phyloP scores from a whole-genome alignment of 2,329 filamentous ascomycete genomes.

The Alternaria postmessia region DNA sequence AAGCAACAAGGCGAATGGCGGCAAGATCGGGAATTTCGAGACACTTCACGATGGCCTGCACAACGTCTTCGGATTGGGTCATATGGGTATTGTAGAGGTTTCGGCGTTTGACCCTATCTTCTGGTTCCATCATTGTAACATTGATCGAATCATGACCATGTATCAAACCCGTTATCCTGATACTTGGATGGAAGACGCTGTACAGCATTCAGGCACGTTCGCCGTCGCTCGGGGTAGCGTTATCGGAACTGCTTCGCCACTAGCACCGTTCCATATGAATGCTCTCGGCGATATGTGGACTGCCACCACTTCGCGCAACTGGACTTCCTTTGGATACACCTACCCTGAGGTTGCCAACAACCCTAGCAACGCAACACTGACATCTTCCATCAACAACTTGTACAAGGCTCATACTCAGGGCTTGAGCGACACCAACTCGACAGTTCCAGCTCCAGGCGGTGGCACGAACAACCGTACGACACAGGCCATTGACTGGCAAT shows the following conservation, averaged over 20 bases:
- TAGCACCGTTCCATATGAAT: conserved; percentile 46
- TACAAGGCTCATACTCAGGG: conserved; percentile 39
- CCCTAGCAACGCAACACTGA: conserved; percentile 40
- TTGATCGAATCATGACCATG: conserved; percentile 39
- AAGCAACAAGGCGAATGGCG: conserved; percentile 43
- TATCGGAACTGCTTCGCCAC: conserved; percentile 30
- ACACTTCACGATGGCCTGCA: conserved; percentile 45
- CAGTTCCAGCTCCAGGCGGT: conserved; percentile 9
- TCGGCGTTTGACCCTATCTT: conserved; percentile 46
- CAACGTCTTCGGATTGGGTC: conserved; percentile 53
- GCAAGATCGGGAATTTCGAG: conserved; percentile 43
- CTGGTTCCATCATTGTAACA: conserved; percentile 45
- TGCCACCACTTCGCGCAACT: conserved; percentile 34
- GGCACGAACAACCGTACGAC: conserved; percentile 16
- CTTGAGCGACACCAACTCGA: conserved; percentile 31
- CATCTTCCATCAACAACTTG: conserved; percentile 35
- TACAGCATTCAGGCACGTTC: conserved; percentile 36
- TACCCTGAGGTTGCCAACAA: conserved; percentile 41
- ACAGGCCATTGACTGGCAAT: conserved; percentile 40
- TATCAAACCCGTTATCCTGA: conserved; percentile 42
- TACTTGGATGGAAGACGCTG: conserved; percentile 40
- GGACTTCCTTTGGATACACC: conserved; percentile 46
- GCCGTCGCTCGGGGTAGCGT: conserved; percentile 28
- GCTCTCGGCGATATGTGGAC: conserved; percentile 43
- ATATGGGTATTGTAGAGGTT: conserved; percentile 44